phyloP scores from a whole-genome alignment of 257 asterid species.

The Handroanthus guayacan region DNA sequence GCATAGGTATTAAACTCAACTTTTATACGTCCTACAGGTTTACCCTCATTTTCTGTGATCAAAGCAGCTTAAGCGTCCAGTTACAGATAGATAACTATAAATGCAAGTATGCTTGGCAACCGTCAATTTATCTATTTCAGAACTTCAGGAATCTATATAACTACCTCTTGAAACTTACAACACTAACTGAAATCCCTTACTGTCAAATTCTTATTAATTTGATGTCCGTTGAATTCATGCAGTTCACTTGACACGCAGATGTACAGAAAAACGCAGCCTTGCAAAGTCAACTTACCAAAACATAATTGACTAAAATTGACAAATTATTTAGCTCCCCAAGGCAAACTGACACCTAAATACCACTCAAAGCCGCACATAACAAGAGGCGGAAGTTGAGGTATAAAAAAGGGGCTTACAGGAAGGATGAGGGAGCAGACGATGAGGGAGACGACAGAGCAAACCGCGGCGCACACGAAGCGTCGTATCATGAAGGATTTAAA shows the following conservation, averaged over 20 bases:
- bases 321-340: neutral
- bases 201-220: neutral
- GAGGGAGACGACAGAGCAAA: conserved; percentile 73
- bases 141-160: conserved; percentile 14
- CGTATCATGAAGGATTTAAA: conserved; percentile 69
- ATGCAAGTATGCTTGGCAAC: conserved; percentile 5
- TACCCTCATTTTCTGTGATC: neutral
- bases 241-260: conserved; percentile 18
- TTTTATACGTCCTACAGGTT: neutral
- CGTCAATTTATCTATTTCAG: neutral
- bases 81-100: conserved; percentile 14
- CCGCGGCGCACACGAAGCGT: conserved; percentile 82
- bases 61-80: conserved; percentile 12
- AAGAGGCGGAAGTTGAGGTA: neutral
- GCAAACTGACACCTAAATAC: conserved; percentile 1
- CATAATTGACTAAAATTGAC: neutral
- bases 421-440: conserved; percentile 68
- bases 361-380: conserved; percentile 11
- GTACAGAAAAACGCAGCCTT: neutral
- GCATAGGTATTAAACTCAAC: neutral
- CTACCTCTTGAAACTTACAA: neutral
- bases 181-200: conserved; percentile 1
- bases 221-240: neutral
- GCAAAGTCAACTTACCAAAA: neutral
- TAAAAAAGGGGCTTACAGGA: conserved; percentile 54